Conservation (phyloP, 768 basidiomycete species). For the Termitomyces sp. region DNA sequence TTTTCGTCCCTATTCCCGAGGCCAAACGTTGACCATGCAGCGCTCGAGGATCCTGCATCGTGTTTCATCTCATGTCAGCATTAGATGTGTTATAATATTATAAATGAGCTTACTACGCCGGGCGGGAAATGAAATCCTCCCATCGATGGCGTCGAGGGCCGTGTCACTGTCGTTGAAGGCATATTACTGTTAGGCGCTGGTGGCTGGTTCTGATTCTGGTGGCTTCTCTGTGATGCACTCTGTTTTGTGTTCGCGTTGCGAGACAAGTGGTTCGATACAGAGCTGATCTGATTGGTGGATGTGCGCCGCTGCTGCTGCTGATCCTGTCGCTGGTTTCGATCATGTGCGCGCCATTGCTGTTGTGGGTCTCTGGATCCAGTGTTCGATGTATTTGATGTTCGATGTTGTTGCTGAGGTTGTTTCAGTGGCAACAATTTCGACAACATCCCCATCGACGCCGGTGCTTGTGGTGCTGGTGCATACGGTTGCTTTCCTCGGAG, state of each 20-base stretch:
- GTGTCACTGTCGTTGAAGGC: slow-evolving; percentile 9
- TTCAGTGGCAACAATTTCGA: slow-evolving; percentile 5
- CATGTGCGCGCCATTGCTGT: background rate
- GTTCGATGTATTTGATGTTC: background rate
- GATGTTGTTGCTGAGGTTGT: slow-evolving; percentile 1
- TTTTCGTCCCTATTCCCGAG: slow-evolving; percentile 22
- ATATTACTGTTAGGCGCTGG: background rate
- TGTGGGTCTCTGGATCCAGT: background rate
- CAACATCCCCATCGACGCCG: slow-evolving; percentile 1
- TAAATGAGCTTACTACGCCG: slow-evolving; percentile 31
- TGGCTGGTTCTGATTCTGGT: slow-evolving; percentile 14
- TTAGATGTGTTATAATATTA: background rate
- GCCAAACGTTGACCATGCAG: slow-evolving; percentile 7
- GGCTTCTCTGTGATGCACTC: slow-evolving; percentile 4
- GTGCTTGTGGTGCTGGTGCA: slow-evolving; percentile 1
- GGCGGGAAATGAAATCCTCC: slow-evolving; percentile 47
- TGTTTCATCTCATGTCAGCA: background rate
- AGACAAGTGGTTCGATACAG: background rate
- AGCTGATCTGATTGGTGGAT: background rate
- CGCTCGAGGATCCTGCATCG: slow-evolving; percentile 13
- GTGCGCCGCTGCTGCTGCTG: slow-evolving; percentile 1
- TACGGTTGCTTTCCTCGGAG: background rate
- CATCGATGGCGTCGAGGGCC: slow-evolving; percentile 28
- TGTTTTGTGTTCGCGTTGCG: slow-evolving; percentile 6
- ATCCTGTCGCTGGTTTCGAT: background rate